Conservation (phyloP, 192 early-diverging fungal genomes). For the Powellomyces hirtus region DNA sequence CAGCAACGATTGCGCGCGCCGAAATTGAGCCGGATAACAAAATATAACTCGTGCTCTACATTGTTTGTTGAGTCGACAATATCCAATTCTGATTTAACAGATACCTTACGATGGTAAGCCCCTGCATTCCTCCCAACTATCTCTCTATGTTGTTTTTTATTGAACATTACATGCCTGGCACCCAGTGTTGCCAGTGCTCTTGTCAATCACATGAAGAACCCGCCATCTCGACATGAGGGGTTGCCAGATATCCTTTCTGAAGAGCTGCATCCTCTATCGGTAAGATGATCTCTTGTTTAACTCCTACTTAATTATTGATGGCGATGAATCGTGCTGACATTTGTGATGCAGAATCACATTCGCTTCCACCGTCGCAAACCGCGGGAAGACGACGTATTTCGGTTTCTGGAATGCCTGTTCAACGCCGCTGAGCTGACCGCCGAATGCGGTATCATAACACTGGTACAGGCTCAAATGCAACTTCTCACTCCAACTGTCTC, state of each 20-base stretch:
- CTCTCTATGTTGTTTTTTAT: neutral
- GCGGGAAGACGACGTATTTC: constrained; percentile 55
- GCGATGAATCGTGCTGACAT: neutral
- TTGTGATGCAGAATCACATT: constrained; percentile 39
- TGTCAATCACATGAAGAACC: constrained; percentile 36
- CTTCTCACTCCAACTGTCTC: neutral
- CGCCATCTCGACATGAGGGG: constrained; percentile 29
- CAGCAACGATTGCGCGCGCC: no score
- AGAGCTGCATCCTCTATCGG: constrained; percentile 49
- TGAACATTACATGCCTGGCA: no score
- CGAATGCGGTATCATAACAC: constrained; percentile 61
- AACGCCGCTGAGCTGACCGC: constrained; percentile 59
- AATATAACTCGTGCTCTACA: constrained; percentile 55
- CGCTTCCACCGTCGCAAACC: constrained; percentile 44
- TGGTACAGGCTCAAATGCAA: constrained; percentile 29
- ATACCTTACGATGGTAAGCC: constrained; percentile 46
- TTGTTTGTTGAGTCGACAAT: constrained; percentile 55
- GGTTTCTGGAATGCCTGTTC: constrained; percentile 65
- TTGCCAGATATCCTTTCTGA: constrained; percentile 52
- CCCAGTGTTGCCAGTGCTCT: constrained; percentile 41
- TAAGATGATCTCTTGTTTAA: constrained; percentile 19
- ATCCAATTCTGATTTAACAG: constrained; percentile 45
- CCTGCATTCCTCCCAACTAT: neutral
- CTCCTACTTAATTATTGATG: no score
- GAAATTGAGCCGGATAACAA: constrained; percentile 32